Base-by-base conservation (phyloP, 2,329 filamentous ascomycete species). In the Fusarium luffae region DNA sequence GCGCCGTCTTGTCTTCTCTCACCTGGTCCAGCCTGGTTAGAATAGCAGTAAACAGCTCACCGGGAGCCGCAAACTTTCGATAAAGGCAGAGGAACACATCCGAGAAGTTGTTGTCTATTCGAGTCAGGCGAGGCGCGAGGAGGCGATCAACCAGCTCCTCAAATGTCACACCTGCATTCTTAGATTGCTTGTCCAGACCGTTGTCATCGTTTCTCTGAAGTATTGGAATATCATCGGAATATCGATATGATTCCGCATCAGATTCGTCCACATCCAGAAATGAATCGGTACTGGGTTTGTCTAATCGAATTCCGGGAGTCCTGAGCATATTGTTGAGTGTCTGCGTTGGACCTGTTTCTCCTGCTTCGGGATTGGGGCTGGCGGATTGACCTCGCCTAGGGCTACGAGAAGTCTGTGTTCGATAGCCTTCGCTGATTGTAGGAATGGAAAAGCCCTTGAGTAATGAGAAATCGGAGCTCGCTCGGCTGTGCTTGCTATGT, bases 21-120 rank as follows among this genome's bases (percentile, higher is more conserved):
- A 92, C 83, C 18, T 83, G 85, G 70, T 97, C 92, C 64, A 97
- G 89, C 41, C 92, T 90, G 61, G 90, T 85, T 42, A 97, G 84
- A 46, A 98, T 92, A 10, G 93, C 90, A 42, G 90, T 87, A 54
- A 98, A 89, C 7, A 99, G 85, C 69, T 91, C 87, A 12, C 88
- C 86, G 0, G 96, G 96, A 3, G 94, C 89, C 6, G 93, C 92
- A 77, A 99, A 98, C 78, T 96, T 97, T 67, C 96, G 91, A 80
- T 98, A 98, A 16, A 98, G 84, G 69, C 95, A 97, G 30, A 98
- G 85, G 75, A 98, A 98, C 19, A 97, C 90, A 46, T 94, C 89
- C 3, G 89, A 88, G 76, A 98, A 99, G 79, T 97, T 97, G 61
- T 88, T 86, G 77, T 98, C 96, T n/a, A 90, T 87, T 76, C 93